Conservation (phyloP, 2,329 filamentous ascomycete species). For the Calonectria pseudoturangicola region DNA sequence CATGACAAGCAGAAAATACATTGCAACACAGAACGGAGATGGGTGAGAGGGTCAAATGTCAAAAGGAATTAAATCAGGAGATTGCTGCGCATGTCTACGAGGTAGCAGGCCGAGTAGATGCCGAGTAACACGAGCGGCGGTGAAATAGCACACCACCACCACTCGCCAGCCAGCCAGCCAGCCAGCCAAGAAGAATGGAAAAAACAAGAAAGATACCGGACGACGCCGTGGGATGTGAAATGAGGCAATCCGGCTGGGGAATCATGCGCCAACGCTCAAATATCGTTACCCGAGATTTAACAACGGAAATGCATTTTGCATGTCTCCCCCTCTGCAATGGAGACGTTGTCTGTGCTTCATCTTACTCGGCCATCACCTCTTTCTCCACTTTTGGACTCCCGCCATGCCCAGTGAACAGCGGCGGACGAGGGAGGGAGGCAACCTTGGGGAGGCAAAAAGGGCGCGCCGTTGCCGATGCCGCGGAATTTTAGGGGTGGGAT, state of each 20-base stretch:
- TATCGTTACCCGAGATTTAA: conserved; percentile 15
- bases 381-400: conserved; percentile 14
- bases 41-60: conserved; percentile 12
- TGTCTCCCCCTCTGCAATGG: conserved; percentile 15
- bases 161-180: not conserved
- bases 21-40: conserved; percentile 20
- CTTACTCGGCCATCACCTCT: not conserved
- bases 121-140: conserved; percentile 18
- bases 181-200: not conserved
- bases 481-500: conserved; percentile 25
- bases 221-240: conserved; percentile 19
- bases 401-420: not conserved
- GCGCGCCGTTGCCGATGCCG: conserved; percentile 29
- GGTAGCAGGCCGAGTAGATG: conserved; percentile 10
- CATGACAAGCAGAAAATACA: conserved; percentile 9
- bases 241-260: conserved; percentile 13
- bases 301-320: conserved; percentile 9
- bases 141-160: conserved; percentile 9
- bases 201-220: not conserved
- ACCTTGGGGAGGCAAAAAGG: conserved; percentile 9
- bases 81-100: conserved; percentile 2
- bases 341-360: conserved; percentile 9
- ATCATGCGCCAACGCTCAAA: conserved; percentile 14
- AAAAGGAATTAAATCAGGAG: conserved; percentile 21
- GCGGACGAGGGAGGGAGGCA: conserved; percentile 24